Evolutionary conservation across 306 rosid species (phyloP).

Genomic region (Fagus sylvatica): DNA sequence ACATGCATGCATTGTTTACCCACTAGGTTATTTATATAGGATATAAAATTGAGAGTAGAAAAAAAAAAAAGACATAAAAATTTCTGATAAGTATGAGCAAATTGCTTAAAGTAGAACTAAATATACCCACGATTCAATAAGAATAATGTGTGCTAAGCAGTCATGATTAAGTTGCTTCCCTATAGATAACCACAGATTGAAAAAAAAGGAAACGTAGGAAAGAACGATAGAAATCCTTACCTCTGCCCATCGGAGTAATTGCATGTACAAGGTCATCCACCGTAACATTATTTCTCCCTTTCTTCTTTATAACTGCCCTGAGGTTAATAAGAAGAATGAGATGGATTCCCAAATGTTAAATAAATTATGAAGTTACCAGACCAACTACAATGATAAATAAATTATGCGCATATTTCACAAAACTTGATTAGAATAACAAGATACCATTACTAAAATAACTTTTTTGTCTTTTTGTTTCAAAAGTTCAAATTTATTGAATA

Average conservation of each 20-base stretch:
- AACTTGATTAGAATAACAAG: neutral
- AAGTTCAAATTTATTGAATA: neutral
- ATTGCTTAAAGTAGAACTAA: neutral
- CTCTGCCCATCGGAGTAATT: slow-evolving; percentile 93
- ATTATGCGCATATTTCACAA: neutral
- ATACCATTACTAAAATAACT: slow-evolving; percentile 6
- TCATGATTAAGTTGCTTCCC: neutral
- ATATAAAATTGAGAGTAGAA: neutral
- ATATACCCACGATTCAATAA: neutral
- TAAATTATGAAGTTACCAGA: neutral
- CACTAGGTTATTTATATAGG: neutral
- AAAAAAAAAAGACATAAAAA: neutral
- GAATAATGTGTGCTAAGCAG: neutral
- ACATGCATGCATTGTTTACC: neutral
- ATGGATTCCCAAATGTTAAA: slow-evolving; percentile 7
- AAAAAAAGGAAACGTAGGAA: neutral
- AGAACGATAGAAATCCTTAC: slow-evolving; percentile 31
- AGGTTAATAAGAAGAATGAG: slow-evolving; percentile 2
- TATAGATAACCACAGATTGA: neutral
- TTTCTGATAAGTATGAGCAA: neutral
- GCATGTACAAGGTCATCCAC: slow-evolving; percentile 83
- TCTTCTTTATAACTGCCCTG: slow-evolving; percentile 78
- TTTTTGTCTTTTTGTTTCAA: neutral
- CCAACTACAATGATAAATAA: neutral
- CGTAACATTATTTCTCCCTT: slow-evolving; percentile 80